Evolutionary conservation across 2,329 filamentous ascomycete species (phyloP).

Genomic region (Tolypocladium nubicola): DNA sequence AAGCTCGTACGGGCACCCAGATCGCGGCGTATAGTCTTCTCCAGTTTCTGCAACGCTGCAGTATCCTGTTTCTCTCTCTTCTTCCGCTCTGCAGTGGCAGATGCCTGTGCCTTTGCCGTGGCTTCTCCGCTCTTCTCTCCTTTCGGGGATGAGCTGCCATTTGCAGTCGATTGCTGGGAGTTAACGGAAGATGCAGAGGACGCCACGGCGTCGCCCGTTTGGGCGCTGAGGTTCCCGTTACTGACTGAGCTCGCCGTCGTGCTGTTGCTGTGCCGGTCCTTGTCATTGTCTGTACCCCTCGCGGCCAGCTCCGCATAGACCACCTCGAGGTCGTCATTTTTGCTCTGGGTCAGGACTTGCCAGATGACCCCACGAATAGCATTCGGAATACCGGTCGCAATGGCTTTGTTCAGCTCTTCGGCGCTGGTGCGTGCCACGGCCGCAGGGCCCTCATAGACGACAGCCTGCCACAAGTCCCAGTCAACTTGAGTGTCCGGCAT

Average conservation of each 20-base stretch:
- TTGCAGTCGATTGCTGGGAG: conserved; percentile 60
- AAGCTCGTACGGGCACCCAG: conserved; percentile 89
- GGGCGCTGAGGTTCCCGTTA: conserved; percentile 44
- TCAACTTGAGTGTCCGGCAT: conserved; percentile 71
- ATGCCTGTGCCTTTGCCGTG: conserved; percentile 53
- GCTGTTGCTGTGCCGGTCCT: conserved; percentile 46
- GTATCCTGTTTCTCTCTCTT: conserved; percentile 72
- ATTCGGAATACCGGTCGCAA: conserved; percentile 85
- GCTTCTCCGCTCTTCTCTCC: conserved; percentile 53
- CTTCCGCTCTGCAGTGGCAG: conserved; percentile 56
- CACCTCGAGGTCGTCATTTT: conserved; percentile 78
- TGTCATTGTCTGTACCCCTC: conserved; percentile 73
- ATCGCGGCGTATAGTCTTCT: conserved; percentile 86
- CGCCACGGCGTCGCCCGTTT: conserved; percentile 51
- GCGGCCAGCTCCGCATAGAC: conserved; percentile 76
- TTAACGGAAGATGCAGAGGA: conserved; percentile 81
- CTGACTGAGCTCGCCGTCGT: conserved; percentile 40
- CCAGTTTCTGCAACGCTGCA: conserved; percentile 65
- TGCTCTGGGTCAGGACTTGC: conserved; percentile 94
- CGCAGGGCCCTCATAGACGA: conserved; percentile 88
- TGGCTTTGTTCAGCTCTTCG: conserved; percentile 81
- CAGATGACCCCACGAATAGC: conserved; percentile 97
- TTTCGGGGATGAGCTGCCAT: conserved; percentile 45
- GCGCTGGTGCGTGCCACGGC: conserved; percentile 80
- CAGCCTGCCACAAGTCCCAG: conserved; percentile 95